Evolutionary conservation across 2,329 filamentous ascomycete species (phyloP), one percentile per base, ranked within the genome.

Genomic region (Stylonectria norvegica): DNA sequence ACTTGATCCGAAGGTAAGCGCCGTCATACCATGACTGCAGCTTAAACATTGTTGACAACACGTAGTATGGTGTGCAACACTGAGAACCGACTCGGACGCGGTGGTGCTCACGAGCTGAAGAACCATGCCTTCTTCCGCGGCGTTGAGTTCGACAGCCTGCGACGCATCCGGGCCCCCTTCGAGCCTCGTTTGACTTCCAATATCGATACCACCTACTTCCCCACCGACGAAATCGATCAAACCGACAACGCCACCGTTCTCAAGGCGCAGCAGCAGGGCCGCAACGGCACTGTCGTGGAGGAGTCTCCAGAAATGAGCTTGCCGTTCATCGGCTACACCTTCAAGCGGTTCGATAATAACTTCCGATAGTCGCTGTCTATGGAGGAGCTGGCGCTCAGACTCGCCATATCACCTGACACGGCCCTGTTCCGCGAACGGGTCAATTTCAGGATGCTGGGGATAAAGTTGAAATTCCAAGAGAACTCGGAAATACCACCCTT

Each of bases 151-250:
- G 89, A 96, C 52, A 87, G 86, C 55, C 76, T 98, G 52, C 88
- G 93, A 50, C 83, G 85, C 45, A 97, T 98, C 59, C 85, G 90
- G 25, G 93, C 93, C 43, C 93, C 93, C 1, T 98, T 98, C 62
- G 91, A 97, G 70, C 93, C 93, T 3, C 89, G 89, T 59, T 75
- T 98, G 50, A 86, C 86, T 45, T 95, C 89, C 48, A 93, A 93
- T 65, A 86, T 95, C 57, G 93, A 98, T 63, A 95, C 93, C 15
- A 91, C 90, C 33, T 97, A 98, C 74, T 98, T 98, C 81, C 93
- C 93, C 8, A 96, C 89, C 37, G 93, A 98, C 61, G 93, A 98
- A 67, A 96, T 98, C 61, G 89, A 95, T 57, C 91, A 97, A 72
- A 91, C 89, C 40, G 90, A 96, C 65, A 95, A 89, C 50, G 89